Conservation (phyloP, 257 asterid species). For the Schizonepeta tenuifolia region DNA sequence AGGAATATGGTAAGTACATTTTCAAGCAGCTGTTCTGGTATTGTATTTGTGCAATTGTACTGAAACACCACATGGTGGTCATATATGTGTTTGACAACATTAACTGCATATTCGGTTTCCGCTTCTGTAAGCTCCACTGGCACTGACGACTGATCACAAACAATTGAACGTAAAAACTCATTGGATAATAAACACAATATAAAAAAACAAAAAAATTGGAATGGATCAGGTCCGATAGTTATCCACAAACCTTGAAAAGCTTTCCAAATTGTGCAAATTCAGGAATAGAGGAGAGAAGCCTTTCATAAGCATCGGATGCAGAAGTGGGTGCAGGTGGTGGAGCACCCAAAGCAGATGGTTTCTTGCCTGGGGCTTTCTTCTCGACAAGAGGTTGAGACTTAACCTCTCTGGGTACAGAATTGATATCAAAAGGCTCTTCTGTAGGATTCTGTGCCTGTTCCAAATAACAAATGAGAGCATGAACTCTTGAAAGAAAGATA, state of each 20-base stretch:
- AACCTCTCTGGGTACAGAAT: slow-evolving; percentile 85
- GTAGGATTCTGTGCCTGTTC: slow-evolving; percentile 67
- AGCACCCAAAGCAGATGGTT: slow-evolving; percentile 85
- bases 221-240: neutral
- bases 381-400: slow-evolving; percentile 92
- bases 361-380: slow-evolving; percentile 93
- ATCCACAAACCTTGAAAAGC: slow-evolving; percentile 84
- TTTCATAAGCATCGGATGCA: slow-evolving; percentile 82
- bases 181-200: slow-evolving; percentile 19
- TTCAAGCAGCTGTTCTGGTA: slow-evolving; percentile 91
- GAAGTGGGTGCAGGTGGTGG: slow-evolving; percentile 77
- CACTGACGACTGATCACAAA: slow-evolving; percentile 73
- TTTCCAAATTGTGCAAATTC: slow-evolving; percentile 85
- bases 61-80: slow-evolving; percentile 91
- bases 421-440: slow-evolving; percentile 86
- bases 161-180: slow-evolving; percentile 23
- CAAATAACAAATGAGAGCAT: slow-evolving; percentile 26
- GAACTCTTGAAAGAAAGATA: slow-evolving; percentile 13
- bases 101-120: slow-evolving; percentile 97
- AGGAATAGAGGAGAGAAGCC: slow-evolving; percentile 73
- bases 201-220: neutral
- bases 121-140: slow-evolving; percentile 99
- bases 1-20: slow-evolving; percentile 52
- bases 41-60: slow-evolving; percentile 96
- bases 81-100: slow-evolving; percentile 94